phyloP scores from a whole-genome alignment of 148 eudicot species.

The Hydrangea macrophylla region DNA sequence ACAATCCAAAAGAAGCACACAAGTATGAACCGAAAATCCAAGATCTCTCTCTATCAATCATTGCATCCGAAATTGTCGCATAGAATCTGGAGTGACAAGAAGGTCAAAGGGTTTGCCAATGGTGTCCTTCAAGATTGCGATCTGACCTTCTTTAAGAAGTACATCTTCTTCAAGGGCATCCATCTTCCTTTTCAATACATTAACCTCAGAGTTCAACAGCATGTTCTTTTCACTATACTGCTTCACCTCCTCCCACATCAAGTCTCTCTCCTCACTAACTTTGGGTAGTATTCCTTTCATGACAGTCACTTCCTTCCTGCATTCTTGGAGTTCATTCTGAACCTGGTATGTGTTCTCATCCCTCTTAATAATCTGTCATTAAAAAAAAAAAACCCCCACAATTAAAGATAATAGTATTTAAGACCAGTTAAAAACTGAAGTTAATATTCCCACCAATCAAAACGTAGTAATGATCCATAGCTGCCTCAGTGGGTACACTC shows the following conservation, averaged over 20 bases:
- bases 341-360: slow-evolving; percentile 62
- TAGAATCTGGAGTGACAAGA: slow-evolving; percentile 46
- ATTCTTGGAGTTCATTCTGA: slow-evolving; percentile 57
- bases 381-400: background rate
- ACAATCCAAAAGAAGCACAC: background rate
- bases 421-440: too few relatives aligned
- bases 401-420: too few relatives aligned
- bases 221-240: slow-evolving; percentile 72
- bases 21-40: slow-evolving; percentile 10
- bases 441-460: too few relatives aligned
- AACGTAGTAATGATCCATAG: too few relatives aligned
- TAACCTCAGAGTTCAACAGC: slow-evolving; percentile 68
- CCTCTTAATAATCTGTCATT: slow-evolving; percentile 61
- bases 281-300: slow-evolving; percentile 58
- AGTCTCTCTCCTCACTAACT: slow-evolving; percentile 75
- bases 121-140: slow-evolving; percentile 65
- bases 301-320: slow-evolving; percentile 48
- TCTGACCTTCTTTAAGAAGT: slow-evolving; percentile 89
- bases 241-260: slow-evolving; percentile 83
- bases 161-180: slow-evolving; percentile 82
- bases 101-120: slow-evolving; percentile 77
- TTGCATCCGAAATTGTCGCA: slow-evolving; percentile 12
- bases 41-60: background rate
- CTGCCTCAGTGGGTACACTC: too few relatives aligned
- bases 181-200: slow-evolving; percentile 63